These are phyloP conservation scores for Centrapalus pauciflorus DNA, from an alignment of 129 eudicot genomes.

Conservation along the genomic window DNA sequence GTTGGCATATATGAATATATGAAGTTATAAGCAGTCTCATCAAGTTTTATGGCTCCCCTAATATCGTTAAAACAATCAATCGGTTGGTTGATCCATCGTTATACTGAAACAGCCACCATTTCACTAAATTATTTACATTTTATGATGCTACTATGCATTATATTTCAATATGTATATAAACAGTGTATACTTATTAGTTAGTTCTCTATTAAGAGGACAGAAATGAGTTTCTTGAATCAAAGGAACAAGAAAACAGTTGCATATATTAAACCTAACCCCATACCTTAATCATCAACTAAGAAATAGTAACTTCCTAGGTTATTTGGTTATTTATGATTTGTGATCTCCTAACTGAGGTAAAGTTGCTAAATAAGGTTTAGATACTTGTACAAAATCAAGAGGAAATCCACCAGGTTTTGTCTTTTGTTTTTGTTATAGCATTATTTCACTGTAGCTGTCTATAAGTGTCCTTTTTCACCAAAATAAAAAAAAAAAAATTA, in stretches of 20 bases:
- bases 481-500: background rate
- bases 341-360: conserved; percentile 14
- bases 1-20: background rate
- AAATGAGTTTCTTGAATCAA: background rate
- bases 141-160: background rate
- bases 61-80: background rate
- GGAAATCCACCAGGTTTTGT: background rate
- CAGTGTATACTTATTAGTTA: too few relatives aligned
- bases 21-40: background rate
- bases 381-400: background rate
- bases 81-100: background rate
- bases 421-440: conserved; percentile 8
- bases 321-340: background rate
- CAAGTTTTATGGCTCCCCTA: background rate
- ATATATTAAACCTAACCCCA: background rate
- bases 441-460: conserved; percentile 1
- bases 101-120: background rate
- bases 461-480: background rate
- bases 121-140: background rate
- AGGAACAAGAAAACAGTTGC: background rate
- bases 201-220: too few relatives aligned
- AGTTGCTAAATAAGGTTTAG: conserved; percentile 13
- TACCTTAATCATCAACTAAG: background rate
- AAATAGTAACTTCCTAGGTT: conserved; percentile 9
- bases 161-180: too few relatives aligned